Percentiles rank a stretch among this genome's conserved stretches.
These are phyloP conservation scores for Phyllosticta citriasiana DNA, from an alignment of 2,329 filamentous ascomycete species.

Conservation along the genomic window DNA sequence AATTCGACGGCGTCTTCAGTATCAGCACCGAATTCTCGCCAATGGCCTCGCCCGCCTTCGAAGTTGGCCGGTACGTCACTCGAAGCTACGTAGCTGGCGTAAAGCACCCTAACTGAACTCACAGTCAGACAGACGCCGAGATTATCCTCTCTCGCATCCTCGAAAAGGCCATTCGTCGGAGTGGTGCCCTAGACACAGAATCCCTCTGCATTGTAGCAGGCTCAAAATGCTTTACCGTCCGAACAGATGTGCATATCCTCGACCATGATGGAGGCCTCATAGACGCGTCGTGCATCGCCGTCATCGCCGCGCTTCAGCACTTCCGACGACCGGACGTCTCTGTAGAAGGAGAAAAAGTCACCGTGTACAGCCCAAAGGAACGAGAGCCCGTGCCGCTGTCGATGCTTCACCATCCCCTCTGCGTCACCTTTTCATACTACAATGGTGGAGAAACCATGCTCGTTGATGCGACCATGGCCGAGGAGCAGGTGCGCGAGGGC, in stretches of 20 bases:
- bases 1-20: slow-evolving; percentile 90
- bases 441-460: slow-evolving; percentile 61
- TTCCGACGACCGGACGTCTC: slow-evolving; percentile 84
- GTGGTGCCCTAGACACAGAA: slow-evolving; percentile 86
- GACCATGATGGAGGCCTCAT: slow-evolving; percentile 85
- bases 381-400: slow-evolving; percentile 82
- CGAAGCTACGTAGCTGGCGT: slow-evolving; percentile 4
- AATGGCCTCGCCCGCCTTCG: slow-evolving; percentile 84
- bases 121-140: slow-evolving; percentile 69
- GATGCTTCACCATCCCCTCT: slow-evolving; percentile 86
- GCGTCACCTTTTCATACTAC: slow-evolving; percentile 82
- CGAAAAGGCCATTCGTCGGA: slow-evolving; percentile 88
- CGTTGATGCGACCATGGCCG: slow-evolving; percentile 61
- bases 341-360: slow-evolving; percentile 74
- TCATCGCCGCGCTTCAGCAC: slow-evolving; percentile 80
- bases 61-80: slow-evolving; percentile 57
- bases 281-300: slow-evolving; percentile 75
- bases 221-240: slow-evolving; percentile 81
- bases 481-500: slow-evolving; percentile 66
- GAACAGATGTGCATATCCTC: slow-evolving; percentile 84
- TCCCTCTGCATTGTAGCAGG: slow-evolving; percentile 89
- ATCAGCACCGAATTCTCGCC: slow-evolving; percentile 86
- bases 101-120: slow-evolving; percentile 16
- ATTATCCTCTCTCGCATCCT: slow-evolving; percentile 77
- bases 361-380: slow-evolving; percentile 74